Evolutionary conservation across 2,329 filamentous ascomycete species (phyloP).

Genomic region (Ramichloridium luteum): DNA sequence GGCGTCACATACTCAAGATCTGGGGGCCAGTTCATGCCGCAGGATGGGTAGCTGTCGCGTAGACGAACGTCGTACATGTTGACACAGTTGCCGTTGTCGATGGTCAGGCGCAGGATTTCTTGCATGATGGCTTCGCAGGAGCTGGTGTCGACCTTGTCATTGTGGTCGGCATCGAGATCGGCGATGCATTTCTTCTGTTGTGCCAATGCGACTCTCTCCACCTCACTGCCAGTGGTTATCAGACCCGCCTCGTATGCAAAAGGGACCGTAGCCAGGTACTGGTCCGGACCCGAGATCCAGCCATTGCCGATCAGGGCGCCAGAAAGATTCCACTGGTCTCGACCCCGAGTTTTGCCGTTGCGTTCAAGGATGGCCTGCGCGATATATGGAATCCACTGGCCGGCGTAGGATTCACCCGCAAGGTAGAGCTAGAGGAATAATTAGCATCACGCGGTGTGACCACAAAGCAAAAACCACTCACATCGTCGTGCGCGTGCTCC

Average conservation of each 20-base stretch:
- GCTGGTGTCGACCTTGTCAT: constrained; percentile 52
- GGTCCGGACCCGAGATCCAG: constrained; percentile 84
- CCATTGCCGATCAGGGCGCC: constrained; percentile 92
- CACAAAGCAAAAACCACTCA: constrained; percentile 48
- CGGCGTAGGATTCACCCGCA: constrained; percentile 91
- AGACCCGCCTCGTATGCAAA: constrained; percentile 69
- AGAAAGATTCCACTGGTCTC: constrained; percentile 59
- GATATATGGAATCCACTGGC: constrained; percentile 95
- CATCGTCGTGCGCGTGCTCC: constrained; percentile 82
- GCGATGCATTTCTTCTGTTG: constrained; percentile 57
- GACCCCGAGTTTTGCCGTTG: constrained; percentile 47
- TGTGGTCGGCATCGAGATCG: constrained; percentile 43
- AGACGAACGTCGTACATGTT: constrained; percentile 98
- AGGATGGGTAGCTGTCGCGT: constrained; percentile 65
- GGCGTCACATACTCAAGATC: constrained; percentile 67
- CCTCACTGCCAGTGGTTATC: constrained; percentile 54
- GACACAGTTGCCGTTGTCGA: constrained; percentile 50
- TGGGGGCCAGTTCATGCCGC: constrained; percentile 96
- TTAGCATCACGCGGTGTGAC: constrained; percentile 8
- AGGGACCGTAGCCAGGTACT: constrained; percentile 77
- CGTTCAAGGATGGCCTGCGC: constrained; percentile 80
- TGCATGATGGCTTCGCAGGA: constrained; percentile 69
- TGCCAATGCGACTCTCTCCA: constrained; percentile 53
- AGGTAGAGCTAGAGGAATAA: constrained; percentile 60
- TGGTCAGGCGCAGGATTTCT: constrained; percentile 46